These are phyloP conservation scores for Papiliotrema terrestris DNA, from an alignment of 1,284 basidiomycete species.

Conservation along the genomic window DNA sequence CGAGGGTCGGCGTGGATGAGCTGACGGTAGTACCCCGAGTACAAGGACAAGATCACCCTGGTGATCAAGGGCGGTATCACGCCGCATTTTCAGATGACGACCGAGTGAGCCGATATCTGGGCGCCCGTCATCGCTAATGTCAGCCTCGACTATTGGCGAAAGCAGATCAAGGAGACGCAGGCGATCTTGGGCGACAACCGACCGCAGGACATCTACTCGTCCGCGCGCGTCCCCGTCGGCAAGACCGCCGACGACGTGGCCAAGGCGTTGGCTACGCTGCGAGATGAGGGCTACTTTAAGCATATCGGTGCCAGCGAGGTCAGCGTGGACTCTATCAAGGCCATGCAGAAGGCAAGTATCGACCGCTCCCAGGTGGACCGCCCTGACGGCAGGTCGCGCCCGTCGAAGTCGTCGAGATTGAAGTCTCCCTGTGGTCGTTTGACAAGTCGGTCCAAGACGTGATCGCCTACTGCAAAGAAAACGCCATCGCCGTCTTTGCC, in stretches of 20 bases:
- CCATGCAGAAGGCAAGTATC: constrained; percentile 27
- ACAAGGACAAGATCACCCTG: constrained; percentile 55
- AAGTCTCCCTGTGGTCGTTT: constrained; percentile 82
- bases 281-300: constrained; percentile 32
- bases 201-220: constrained; percentile 52
- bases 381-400: constrained; percentile 50
- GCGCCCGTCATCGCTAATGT: neutral
- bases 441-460: constrained; percentile 68
- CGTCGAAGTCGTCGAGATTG: constrained; percentile 62
- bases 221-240: constrained; percentile 17
- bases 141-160: constrained; percentile 50
- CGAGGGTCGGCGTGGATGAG: neutral
- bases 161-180: constrained; percentile 49
- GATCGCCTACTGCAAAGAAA: constrained; percentile 65
- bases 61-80: constrained; percentile 54
- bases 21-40: constrained; percentile 54
- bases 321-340: constrained; percentile 14
- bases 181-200: constrained; percentile 52
- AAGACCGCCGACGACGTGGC: constrained; percentile 19
- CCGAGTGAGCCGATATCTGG: constrained; percentile 7
- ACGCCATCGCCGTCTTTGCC: constrained; percentile 70
- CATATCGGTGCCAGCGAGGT: constrained; percentile 35
- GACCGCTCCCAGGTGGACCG: too few relatives aligned
- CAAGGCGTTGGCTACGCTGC: constrained; percentile 19
- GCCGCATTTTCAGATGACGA: constrained; percentile 8